phyloP scores from a whole-genome alignment of 495 filamentous ascomycete genomes.

The Cairneyella variabilis region DNA sequence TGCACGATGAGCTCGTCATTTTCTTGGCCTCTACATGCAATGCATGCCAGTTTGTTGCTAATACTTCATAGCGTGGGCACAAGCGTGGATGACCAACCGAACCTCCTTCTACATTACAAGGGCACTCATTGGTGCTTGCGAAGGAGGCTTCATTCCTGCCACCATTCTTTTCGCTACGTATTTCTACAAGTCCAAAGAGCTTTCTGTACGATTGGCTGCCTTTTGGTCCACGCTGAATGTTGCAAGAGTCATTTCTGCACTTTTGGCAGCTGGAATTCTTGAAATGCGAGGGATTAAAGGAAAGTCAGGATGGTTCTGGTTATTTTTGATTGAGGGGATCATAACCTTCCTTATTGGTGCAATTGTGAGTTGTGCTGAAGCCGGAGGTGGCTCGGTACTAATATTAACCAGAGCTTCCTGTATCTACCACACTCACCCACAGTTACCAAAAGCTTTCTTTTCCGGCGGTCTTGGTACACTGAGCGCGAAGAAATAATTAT shows the following conservation, averaged over 20 bases:
- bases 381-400: too few species aligned
- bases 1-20: too few species aligned
- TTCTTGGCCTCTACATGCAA: too few species aligned
- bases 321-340: constrained; percentile 46
- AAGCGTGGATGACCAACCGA: constrained; percentile 47
- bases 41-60: neutral
- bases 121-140: constrained; percentile 63
- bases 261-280: constrained; percentile 50
- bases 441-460: constrained; percentile 47
- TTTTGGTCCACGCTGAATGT: constrained; percentile 63
- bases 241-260: constrained; percentile 46
- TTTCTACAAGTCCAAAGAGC: constrained; percentile 69
- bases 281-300: constrained; percentile 45
- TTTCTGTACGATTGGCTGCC: constrained; percentile 60
- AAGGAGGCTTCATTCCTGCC: constrained; percentile 61
- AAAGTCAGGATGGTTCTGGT: constrained; percentile 58
- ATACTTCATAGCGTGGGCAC: constrained; percentile 26
- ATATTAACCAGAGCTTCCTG: constrained; percentile 24
- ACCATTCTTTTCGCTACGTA: constrained; percentile 66
- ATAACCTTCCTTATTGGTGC: constrained; percentile 32
- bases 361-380: constrained; percentile 18
- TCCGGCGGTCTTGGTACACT: constrained; percentile 47
- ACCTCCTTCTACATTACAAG: constrained; percentile 59
- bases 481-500: constrained; percentile 50
- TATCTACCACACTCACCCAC: constrained; percentile 44